Conservation (phyloP, 1,284 basidiomycete genomes). For the Mrakiaceae sp. region DNA sequence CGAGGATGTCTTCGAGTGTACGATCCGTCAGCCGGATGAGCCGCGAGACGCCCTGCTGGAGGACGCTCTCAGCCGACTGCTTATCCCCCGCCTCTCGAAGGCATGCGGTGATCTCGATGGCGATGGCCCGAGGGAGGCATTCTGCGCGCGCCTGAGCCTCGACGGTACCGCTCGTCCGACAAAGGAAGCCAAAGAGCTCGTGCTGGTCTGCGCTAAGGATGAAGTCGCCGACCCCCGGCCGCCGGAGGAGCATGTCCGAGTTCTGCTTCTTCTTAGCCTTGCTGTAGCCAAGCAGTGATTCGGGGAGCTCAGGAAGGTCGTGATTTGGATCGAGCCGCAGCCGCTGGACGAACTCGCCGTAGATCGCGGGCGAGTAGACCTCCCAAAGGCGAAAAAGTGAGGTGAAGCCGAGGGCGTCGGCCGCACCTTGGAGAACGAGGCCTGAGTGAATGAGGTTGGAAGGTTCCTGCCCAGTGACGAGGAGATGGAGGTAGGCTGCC, state of each 20-base stretch:
- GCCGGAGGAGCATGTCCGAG: constrained; percentile 49
- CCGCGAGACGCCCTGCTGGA: constrained; percentile 43
- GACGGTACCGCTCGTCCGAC: not conserved
- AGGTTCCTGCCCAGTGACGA: constrained; percentile 51
- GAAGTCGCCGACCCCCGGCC: constrained; percentile 21
- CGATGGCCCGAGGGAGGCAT: constrained; percentile 5
- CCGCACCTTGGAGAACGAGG: constrained; percentile 50
- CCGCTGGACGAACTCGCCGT: constrained; percentile 19
- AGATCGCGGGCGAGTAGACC: constrained; percentile 45
- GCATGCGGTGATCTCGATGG: not conserved
- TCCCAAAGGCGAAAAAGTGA: constrained; percentile 59
- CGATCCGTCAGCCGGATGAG: constrained; percentile 36
- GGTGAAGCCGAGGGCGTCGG: constrained; percentile 56
- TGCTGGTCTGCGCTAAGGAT: constrained; percentile 43
- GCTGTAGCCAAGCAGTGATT: constrained; percentile 54
- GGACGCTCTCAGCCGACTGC: too few relatives aligned
- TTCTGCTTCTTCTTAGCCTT: constrained; percentile 42
- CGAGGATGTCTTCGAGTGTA: not conserved
- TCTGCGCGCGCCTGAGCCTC: not conserved
- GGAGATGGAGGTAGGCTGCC: constrained; percentile 75
- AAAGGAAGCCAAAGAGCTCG: constrained; percentile 18
- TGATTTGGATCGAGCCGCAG: too few relatives aligned
- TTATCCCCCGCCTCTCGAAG: too few relatives aligned
- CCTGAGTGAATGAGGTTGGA: constrained; percentile 52
- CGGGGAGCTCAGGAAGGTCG: too few relatives aligned